Conservation (phyloP, 257 asterid species). For the Nicotiana sylvestris region DNA sequence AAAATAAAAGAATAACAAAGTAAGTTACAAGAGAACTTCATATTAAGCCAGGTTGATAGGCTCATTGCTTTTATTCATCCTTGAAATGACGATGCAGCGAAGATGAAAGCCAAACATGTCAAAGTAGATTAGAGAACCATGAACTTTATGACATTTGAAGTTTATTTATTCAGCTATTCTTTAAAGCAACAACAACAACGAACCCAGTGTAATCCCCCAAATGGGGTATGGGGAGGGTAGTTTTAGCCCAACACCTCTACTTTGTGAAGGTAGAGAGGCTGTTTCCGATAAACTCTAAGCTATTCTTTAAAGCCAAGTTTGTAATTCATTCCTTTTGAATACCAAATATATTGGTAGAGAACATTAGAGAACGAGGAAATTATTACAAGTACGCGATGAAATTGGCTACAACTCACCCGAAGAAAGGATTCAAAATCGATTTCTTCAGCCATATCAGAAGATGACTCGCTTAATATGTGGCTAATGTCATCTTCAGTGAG, state of each 20-base stretch:
- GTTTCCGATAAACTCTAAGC: too few relatives aligned
- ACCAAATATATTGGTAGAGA: neutral
- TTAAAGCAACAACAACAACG: too few relatives aligned
- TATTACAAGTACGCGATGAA: neutral
- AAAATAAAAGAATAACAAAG: neutral
- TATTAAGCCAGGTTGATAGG: neutral
- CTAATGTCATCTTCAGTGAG: constrained; percentile 42
- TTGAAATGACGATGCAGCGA: neutral
- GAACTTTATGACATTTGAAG: neutral
- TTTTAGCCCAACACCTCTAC: too few relatives aligned
- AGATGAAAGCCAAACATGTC: neutral
- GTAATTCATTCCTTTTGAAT: neutral
- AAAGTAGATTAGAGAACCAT: neutral
- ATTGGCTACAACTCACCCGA: constrained; percentile 30
- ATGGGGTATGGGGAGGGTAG: too few relatives aligned
- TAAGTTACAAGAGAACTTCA: neutral
- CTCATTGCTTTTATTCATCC: neutral
- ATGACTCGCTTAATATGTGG: constrained; percentile 39
- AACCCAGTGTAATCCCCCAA: too few relatives aligned
- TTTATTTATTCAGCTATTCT: neutral
- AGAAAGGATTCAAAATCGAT: constrained; percentile 67
- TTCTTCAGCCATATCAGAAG: constrained; percentile 40
- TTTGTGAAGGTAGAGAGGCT: too few relatives aligned
- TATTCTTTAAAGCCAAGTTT: neutral
- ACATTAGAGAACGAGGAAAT: neutral